These are phyloP conservation scores for Prunus fruticosa DNA, from an alignment of 306 rosid genomes.

Conservation along the genomic window DNA sequence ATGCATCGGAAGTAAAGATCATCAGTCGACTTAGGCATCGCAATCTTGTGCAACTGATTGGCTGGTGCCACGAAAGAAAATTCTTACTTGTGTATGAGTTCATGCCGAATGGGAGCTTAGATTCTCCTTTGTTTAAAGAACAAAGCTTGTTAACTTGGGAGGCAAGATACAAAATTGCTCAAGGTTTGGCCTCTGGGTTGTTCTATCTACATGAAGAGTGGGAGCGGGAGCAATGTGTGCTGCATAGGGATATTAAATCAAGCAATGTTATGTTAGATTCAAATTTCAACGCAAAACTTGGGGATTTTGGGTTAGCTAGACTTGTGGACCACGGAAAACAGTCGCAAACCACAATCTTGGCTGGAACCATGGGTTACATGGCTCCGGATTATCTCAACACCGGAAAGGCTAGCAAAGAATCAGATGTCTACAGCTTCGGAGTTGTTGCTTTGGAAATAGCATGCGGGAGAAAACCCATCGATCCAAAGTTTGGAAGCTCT, in stretches of 20 bases:
- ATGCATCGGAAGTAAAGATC: slow-evolving; percentile 30
- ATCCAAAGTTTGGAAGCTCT: slow-evolving; percentile 23
- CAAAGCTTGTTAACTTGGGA: slow-evolving; percentile 20
- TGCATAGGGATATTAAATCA: not conserved
- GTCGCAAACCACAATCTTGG: not conserved
- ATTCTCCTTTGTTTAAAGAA: slow-evolving; percentile 11
- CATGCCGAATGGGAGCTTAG: slow-evolving; percentile 36
- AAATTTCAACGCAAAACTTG: not conserved
- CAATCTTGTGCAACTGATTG: slow-evolving; percentile 35
- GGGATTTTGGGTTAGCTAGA: not conserved
- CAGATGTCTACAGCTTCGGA: not conserved
- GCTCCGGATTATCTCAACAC: not conserved
- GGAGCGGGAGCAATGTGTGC: not conserved
- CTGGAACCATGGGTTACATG: not conserved
- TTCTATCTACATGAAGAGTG: not conserved
- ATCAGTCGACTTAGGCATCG: slow-evolving; percentile 38
- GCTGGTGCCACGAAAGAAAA: slow-evolving; percentile 40
- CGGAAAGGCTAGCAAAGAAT: not conserved
- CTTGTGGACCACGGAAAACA: not conserved
- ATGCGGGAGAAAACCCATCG: not conserved
- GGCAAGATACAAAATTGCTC: slow-evolving; percentile 28
- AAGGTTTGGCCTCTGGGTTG: slow-evolving; percentile 1
- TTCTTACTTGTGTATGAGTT: slow-evolving; percentile 19
- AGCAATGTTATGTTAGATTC: not conserved
- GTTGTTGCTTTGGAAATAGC: not conserved